Base-by-base conservation (phyloP, 345 rosid genomes). In the Ailanthus altissimus region DNA sequence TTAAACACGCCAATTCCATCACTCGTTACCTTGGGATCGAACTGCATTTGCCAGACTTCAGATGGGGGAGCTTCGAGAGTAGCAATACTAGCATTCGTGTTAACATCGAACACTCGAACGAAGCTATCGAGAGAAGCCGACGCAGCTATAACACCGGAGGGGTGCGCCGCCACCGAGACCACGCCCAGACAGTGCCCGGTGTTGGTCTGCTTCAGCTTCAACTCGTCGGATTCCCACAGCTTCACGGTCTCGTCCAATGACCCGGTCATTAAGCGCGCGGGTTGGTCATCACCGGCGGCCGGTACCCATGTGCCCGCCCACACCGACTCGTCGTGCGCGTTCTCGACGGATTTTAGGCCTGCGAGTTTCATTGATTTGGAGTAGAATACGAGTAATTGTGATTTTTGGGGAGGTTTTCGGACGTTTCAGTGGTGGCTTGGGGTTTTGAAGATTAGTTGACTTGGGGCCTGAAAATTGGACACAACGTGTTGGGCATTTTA, bases 31-130 rank as follows among this genome's bases (percentile, higher is more conserved):
- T 85, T 89, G 67, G 99, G 94, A 77, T 94, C 87, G 79, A 96
- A 96, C 83, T 88, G 90, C 99, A 96, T 87, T 76, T 96, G 97
- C 98, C 98, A 94, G 67, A 93, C 95, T 84, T 96, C 98, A 18
- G 98, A 92, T 11, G 99, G 98, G 12, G 98, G 97, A 76, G 97
- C 98, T 79, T 96, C 98, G 66, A 96, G 89, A 60, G 92, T 85
- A 53, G 98, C 97, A 72, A 96, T 92, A 47, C 91, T 88, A 50
- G 94, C 91, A 82, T 92, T 96, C 72, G 98, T 93, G 59, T 96
- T 97, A 16, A 93, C 97, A 82, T 96, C 98, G 76, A 96, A 96
- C 53, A 96, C 97, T 26, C 99, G 87, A 13, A 96, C 91, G 80
- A 94, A 91, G 88, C 99, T 91, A 79, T 96, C 99, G n/a, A 94